Conservation (phyloP, 176 grass and related monocot genomes). For the Secale cereale region DNA sequence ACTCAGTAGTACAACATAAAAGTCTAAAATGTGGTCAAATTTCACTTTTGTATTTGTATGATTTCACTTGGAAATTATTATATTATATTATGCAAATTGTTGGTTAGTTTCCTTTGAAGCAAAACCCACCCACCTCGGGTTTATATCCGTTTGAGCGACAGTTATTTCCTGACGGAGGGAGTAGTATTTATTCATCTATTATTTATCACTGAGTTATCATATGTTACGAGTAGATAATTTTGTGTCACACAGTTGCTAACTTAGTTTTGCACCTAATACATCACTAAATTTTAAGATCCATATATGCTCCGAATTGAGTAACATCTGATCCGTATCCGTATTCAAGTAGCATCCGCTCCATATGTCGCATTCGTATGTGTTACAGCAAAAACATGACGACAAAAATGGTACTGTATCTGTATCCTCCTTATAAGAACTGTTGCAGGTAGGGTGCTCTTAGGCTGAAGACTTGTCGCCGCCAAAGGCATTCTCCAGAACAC, state of each 20-base stretch:
- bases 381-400: not conserved
- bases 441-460: conserved; percentile 2
- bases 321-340: not conserved
- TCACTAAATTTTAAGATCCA: not conserved
- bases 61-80: too few relatives aligned
- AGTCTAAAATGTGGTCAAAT: too few relatives aligned
- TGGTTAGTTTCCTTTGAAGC: too few relatives aligned
- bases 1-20: too few relatives aligned
- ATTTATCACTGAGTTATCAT: too few relatives aligned
- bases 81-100: too few relatives aligned
- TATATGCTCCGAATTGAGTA: not conserved
- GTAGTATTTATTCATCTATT: not conserved
- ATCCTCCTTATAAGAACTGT: not conserved
- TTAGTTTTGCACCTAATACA: not conserved
- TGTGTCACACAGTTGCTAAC: not conserved
- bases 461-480: conserved; percentile 72
- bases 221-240: too few relatives aligned
- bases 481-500: conserved; percentile 57
- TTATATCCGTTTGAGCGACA: too few relatives aligned
- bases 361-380: not conserved
- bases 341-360: not conserved
- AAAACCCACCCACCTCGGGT: too few relatives aligned
- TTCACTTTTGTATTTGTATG: too few relatives aligned
- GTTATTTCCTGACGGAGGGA: too few relatives aligned
- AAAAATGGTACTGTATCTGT: not conserved